These are phyloP conservation scores for Crocinoboletus sp. DNA, from an alignment of 1,284 basidiomycete species.

Conservation along the genomic window DNA sequence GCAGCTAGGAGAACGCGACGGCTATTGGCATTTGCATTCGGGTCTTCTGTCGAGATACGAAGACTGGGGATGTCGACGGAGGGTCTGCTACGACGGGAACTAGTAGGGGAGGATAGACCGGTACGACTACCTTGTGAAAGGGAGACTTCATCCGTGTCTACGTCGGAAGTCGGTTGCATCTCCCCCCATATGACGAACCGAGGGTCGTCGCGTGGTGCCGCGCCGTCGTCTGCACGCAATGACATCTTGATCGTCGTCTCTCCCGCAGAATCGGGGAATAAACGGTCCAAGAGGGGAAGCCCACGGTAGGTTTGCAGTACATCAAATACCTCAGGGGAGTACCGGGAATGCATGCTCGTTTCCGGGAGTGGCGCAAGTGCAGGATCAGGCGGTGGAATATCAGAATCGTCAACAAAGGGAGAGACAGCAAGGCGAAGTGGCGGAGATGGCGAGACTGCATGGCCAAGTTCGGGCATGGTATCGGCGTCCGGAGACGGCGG, in stretches of 20 bases:
- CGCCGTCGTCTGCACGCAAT: slow-evolving; percentile 55
- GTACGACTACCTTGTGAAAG: slow-evolving; percentile 48
- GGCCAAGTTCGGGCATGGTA: not conserved
- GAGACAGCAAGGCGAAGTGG: slow-evolving; percentile 24
- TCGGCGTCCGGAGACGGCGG: slow-evolving; percentile 11
- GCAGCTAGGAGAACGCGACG: slow-evolving; percentile 70
- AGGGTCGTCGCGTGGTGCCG: slow-evolving; percentile 75
- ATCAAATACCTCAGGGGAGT: slow-evolving; percentile 71
- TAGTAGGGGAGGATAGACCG: slow-evolving; percentile 41
- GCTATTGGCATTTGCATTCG: slow-evolving; percentile 15
- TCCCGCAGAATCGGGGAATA: slow-evolving; percentile 37
- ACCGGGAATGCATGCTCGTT: slow-evolving; percentile 54
- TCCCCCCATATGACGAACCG: slow-evolving; percentile 89
- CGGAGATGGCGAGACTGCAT: slow-evolving; percentile 10
- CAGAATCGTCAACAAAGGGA: slow-evolving; percentile 28
- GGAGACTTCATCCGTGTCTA: slow-evolving; percentile 44
- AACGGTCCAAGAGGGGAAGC: slow-evolving; percentile 60
- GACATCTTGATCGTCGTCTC: slow-evolving; percentile 66
- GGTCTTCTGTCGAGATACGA: slow-evolving; percentile 22
- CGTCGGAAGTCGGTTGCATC: slow-evolving; percentile 29
- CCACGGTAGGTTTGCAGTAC: slow-evolving; percentile 78
- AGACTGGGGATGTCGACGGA: slow-evolving; percentile 33
- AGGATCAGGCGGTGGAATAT: slow-evolving; percentile 24
- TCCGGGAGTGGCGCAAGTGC: slow-evolving; percentile 35
- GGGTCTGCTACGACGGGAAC: slow-evolving; percentile 27